Base-by-base conservation (phyloP, 2,329 filamentous ascomycete species). In the Tolypocladium endophyticum region DNA sequence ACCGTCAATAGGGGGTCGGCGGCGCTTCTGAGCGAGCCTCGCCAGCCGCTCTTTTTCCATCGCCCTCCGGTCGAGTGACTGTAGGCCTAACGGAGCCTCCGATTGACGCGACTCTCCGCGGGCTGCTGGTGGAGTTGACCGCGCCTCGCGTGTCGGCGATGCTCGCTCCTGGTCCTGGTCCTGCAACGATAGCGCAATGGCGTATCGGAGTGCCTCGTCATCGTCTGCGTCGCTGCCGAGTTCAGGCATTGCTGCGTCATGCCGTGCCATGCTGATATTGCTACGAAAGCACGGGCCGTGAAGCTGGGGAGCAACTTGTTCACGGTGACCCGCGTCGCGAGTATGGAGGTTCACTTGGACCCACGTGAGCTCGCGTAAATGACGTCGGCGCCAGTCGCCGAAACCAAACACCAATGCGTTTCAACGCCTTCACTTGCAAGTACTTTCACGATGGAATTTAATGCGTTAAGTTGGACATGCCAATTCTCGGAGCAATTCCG, bases 1-100 rank as follows among this genome's bases (percentile, higher is more conserved):
- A 47, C 62, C 61, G 36, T 61, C 55, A 20, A 9, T 12, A 41
- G 64, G 56, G 35, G 64, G 60, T 53, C 70, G 66, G 55, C 63
- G 68, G 41, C 70, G 81, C 71, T 92, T 89, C 52, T 45, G 23
- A n/a, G 80, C 79, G 45, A 86, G 72, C 65, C 92, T 82, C 28
- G 84, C 86, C 18, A 96, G 80, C 47, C 93, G 85, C 70, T 95
- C 91, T 67, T 86, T 79, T 71, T 97, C 93, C 90, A 96, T 94
- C 58, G 85, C 82, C 72, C 87, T 90, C 41, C 92, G 83, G 74
- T 96, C 83, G 1, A 96, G 73, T 4, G 81, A 81, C 5, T 81
- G 68, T 0, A 84, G 65, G 0, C 79, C 77, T 36, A 70, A 20
- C 28, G 50, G 66, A 56, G 58, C 53, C 14, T 50, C 54, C 4